These are phyloP conservation scores for Scleromitrula shiraiana DNA, from an alignment of 2,329 filamentous ascomycete species.

Conservation along the genomic window DNA sequence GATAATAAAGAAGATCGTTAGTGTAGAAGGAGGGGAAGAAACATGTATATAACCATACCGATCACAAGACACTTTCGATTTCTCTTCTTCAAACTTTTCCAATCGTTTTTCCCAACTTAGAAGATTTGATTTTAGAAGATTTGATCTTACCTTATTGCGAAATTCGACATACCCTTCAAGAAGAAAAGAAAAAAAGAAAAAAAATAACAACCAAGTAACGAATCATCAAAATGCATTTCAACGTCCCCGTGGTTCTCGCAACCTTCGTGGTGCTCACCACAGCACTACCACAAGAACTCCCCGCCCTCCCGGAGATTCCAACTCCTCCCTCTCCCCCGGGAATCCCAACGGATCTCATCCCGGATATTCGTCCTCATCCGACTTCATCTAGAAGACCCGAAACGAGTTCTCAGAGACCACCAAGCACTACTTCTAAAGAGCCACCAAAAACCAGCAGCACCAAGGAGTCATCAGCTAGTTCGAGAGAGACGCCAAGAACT, in stretches of 20 bases:
- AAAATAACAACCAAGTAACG: neutral
- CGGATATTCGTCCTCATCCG: too few relatives aligned
- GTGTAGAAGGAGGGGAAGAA: too few relatives aligned
- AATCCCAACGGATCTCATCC: too few relatives aligned
- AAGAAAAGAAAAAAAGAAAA: neutral
- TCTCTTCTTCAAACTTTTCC: neutral
- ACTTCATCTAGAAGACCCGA: too few relatives aligned
- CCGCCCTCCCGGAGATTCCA: too few relatives aligned
- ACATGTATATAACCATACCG: neutral
- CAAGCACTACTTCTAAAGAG: too few relatives aligned
- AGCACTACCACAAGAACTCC: too few relatives aligned
- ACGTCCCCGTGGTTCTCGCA: neutral
- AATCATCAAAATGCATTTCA: neutral
- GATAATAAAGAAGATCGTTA: neutral
- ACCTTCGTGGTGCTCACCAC: neutral
- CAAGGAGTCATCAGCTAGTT: too few relatives aligned
- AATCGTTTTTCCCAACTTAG: neutral
- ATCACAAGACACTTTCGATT: neutral
- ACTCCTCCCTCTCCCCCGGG: too few relatives aligned
- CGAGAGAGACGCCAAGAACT: too few relatives aligned
- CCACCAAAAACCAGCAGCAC: too few relatives aligned
- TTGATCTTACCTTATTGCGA: neutral
- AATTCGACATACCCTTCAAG: neutral
- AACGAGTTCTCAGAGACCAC: too few relatives aligned
- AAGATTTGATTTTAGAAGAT: neutral